Conservation (phyloP, 352 stramenopile genomes). For the Globisporangium echinulatum region DNA sequence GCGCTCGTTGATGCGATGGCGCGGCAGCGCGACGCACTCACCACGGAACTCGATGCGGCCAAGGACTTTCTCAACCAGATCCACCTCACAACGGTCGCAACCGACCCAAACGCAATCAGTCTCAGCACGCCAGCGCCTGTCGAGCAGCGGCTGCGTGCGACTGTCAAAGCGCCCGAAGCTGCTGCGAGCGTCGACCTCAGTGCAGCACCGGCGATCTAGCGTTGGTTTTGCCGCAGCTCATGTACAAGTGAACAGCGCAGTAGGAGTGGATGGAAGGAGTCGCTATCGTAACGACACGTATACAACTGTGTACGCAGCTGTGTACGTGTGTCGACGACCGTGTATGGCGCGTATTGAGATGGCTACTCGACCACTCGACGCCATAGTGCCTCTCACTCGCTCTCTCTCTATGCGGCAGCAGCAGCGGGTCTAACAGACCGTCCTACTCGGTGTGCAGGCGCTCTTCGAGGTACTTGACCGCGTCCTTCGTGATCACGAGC, state of each 20-base stretch:
- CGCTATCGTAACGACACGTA: too few species aligned
- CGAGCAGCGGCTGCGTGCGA: slow-evolving; percentile 55
- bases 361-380: too few species aligned
- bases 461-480: slow-evolving; percentile 85
- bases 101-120: slow-evolving; percentile 30
- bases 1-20: slow-evolving; percentile 54
- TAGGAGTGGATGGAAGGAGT: too few species aligned
- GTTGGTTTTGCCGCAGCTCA: too few species aligned
- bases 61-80: slow-evolving; percentile 75
- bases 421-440: background rate
- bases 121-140: slow-evolving; percentile 52
- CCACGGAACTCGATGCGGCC: slow-evolving; percentile 48
- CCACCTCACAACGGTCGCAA: slow-evolving; percentile 33
- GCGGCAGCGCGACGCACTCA: slow-evolving; percentile 64
- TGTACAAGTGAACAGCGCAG: too few species aligned
- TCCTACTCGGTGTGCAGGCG: slow-evolving; percentile 77
- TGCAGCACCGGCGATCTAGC: slow-evolving; percentile 38
- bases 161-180: slow-evolving; percentile 40
- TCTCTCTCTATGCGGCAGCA: slow-evolving; percentile 5
- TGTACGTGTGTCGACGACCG: too few species aligned
- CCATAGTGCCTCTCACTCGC: too few species aligned
- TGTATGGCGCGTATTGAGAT: too few species aligned
- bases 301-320: too few species aligned
- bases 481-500: slow-evolving; percentile 78
- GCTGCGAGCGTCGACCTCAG: slow-evolving; percentile 44